Evolutionary conservation across 2,329 filamentous ascomycete genomes (phyloP), one percentile per base, ranked within the genome.

Genomic region (Venturia nashicola): DNA sequence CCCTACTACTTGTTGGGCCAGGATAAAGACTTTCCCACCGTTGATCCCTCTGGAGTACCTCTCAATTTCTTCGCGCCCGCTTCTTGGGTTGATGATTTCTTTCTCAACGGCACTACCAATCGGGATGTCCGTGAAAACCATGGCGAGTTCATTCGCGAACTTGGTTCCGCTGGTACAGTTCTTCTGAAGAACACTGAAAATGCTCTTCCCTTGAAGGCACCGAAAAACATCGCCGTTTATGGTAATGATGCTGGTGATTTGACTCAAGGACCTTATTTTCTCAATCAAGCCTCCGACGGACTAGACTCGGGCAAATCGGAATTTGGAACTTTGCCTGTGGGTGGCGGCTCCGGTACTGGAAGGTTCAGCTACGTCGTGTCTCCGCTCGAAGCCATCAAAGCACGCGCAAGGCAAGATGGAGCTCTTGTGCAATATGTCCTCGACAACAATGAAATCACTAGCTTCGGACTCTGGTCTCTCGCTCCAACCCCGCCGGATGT

Each of bases 171-270:
- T 64, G 75, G 76, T n/a, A 80, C 79, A 46, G 75, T 80, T 20
- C 66, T 81, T 8, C 69, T 81, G 9, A 80, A 80, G 82, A 97
- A 97, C 75, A 79, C 74, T 40, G 79, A 80, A 4, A 86, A 86
- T 16, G 80, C 81, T 2, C 79, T 97, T 39, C 92, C 93, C 0
- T 80, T 97, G n/a, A 86, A 68, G 20, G 72, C 73, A 62, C 84
- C 65, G 85, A 86, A 72, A 89, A 93, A 68, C 91, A 63, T 83
- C 34, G 73, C 72, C 11, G 71, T 75, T 18, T 71, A 97, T 69
- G 93, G 93, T 23, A 86, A 90, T 61, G 93, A 97, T 73, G 89
- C 91, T 16, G 89, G 89, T 0, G 80, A 86, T 18, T 93, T 89
- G 71, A 79, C 82, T 0, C 80, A 80, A 32, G 93, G 93, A 32